Evolutionary conservation across 2,329 filamentous ascomycete genomes (phyloP).

Genomic region (Biscogniauxia marginata): DNA sequence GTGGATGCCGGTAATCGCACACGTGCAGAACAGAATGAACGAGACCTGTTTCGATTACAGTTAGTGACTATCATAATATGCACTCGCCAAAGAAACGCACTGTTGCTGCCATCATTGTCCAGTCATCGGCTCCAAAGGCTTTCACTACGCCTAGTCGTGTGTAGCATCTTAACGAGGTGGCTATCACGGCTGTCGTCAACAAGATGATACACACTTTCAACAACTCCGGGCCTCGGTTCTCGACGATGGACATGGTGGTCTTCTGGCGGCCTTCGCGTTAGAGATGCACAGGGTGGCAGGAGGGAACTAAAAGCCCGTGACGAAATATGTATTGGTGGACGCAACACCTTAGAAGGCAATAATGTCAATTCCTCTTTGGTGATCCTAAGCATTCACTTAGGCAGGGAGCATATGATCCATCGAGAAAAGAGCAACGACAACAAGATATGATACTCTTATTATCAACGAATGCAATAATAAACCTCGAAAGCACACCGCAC

Average conservation of each 20-base stretch:
- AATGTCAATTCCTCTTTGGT: not conserved
- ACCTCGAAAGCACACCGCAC: not conserved
- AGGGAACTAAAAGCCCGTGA: not conserved
- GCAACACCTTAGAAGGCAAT: not conserved
- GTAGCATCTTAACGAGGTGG: conserved; percentile 2
- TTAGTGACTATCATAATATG: not conserved
- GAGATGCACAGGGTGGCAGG: not conserved
- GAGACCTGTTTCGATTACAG: conserved; percentile 23
- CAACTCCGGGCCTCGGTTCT: not conserved
- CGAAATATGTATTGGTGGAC: not conserved
- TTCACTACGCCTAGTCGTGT: conserved; percentile 11
- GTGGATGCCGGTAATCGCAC: conserved; percentile 35
- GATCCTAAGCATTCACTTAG: not conserved
- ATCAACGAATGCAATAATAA: not conserved
- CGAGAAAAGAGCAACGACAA: not conserved
- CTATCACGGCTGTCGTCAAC: not conserved
- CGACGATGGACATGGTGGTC: not conserved
- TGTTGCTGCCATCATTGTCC: conserved; percentile 13
- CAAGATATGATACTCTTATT: not conserved
- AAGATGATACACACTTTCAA: not conserved
- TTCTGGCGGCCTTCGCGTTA: not conserved
- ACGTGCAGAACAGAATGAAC: conserved; percentile 38
- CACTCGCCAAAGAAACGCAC: conserved; percentile 1
- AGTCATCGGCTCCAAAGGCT: conserved; percentile 12
- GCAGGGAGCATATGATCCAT: not conserved